Base-by-base conservation (phyloP, 2,329 filamentous ascomycete genomes). In the Phaeomoniella chlamydospora region DNA sequence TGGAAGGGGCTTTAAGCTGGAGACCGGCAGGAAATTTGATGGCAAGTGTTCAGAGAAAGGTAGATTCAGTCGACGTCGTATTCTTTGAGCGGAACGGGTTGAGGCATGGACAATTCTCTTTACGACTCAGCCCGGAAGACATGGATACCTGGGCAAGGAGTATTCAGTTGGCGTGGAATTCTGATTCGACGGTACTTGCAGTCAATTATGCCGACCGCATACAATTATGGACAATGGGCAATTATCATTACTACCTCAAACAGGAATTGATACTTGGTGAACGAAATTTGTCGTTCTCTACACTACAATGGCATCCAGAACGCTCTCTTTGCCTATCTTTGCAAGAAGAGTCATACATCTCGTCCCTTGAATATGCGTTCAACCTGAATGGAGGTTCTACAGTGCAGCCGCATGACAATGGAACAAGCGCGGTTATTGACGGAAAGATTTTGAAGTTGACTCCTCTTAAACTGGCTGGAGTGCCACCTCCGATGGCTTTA, bases 61-160 rank as follows among this genome's bases (percentile, higher is more conserved):
- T 68, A 2, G 72, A 79, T 33, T 67, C 68, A n/a, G 62, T 83
- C 14, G 79, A 93, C 46, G 77, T 96, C 31, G 77, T 93, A 3
- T 98, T 98, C 58, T 98, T 98, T 47, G 90, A 98, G 61, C 72
- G 87, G 36, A 98, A 98, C 49, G 90, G 90, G n/a, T 68, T 98
- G 39, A 74, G 88, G n/a, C 90, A 98, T 56, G 90, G 90, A 3
- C 74, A 94, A 45, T 98, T 96, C 50, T 75, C 75, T n/a, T 65
- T 98, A 13, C 75, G 83, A 33, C 54, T 79, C 19, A 72, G 68
- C 3, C 62, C 71, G 10, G 69, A 75, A 40, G 74, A 77, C 34
- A 58, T 71, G 37, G 55, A 68, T 5, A 58, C 62, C 1, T 64
- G 69, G 45, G 68, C 66, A 9, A 67, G 68, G 30, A 64, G 68